Percentiles rank a stretch among this genome's conserved stretches.
phyloP scores from a whole-genome alignment of 2,329 filamentous ascomycete species.

The Xylaria sp. region DNA sequence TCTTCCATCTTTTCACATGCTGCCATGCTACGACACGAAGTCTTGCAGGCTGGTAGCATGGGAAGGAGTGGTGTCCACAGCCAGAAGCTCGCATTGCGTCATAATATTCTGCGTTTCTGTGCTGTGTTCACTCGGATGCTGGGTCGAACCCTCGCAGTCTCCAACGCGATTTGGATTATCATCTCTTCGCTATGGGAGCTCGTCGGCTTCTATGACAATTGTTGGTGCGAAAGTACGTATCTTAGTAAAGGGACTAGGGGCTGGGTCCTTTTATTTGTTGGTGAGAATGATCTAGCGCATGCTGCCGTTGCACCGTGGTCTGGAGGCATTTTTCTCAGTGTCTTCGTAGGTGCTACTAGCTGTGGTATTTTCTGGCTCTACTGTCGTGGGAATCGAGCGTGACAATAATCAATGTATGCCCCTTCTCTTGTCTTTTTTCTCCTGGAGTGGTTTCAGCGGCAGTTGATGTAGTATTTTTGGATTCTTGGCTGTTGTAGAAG shows the following conservation, averaged over 20 bases:
- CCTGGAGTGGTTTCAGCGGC: too few relatives aligned
- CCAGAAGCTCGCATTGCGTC: conserved; percentile 1
- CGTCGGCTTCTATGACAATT: conserved; percentile 42
- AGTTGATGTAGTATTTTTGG: too few relatives aligned
- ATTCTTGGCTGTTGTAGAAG: too few relatives aligned
- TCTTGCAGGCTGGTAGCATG: neutral
- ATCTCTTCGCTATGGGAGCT: conserved; percentile 40
- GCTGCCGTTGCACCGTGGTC: conserved; percentile 27
- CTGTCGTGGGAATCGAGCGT: conserved; percentile 34
- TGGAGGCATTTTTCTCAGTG: conserved; percentile 31
- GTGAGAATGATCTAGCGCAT: conserved; percentile 21
- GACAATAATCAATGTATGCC: neutral
- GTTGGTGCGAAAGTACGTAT: conserved; percentile 38
- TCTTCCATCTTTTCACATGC: conserved; percentile 38
- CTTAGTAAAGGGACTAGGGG: conserved; percentile 31
- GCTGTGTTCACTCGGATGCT: conserved; percentile 32
- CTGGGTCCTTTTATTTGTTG: conserved; percentile 37
- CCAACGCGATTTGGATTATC: conserved; percentile 37
- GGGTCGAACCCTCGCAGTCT: conserved; percentile 31
- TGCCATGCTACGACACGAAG: conserved; percentile 36
- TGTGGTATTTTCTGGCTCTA: conserved; percentile 37
- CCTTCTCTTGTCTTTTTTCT: neutral
- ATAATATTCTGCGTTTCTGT: conserved; percentile 26
- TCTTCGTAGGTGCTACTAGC: conserved; percentile 23
- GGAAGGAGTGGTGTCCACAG: neutral